Evolutionary conservation across 2,329 filamentous ascomycete species (phyloP).

Genomic region (Neonectria magnoliae): DNA sequence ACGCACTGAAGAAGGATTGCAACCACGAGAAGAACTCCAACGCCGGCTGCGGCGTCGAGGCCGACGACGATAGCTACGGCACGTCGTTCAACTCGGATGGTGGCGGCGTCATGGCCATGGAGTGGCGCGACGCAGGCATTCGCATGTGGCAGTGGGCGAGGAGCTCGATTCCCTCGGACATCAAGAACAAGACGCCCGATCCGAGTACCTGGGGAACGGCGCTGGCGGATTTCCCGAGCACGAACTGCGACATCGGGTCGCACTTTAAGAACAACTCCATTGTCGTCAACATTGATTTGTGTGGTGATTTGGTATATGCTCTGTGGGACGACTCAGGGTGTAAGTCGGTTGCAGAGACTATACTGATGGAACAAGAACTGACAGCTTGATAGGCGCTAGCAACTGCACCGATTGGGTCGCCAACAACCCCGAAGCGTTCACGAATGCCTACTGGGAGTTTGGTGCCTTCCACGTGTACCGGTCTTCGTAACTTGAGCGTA

Average conservation of each 20-base stretch:
- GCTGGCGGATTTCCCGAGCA: conserved; percentile 72
- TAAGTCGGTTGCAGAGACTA: conserved; percentile 34
- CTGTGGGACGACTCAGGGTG: conserved; percentile 59
- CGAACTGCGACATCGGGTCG: conserved; percentile 65
- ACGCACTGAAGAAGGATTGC: conserved; percentile 56
- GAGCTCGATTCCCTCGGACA: conserved; percentile 59
- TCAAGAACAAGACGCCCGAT: conserved; percentile 63
- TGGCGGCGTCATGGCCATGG: conserved; percentile 69
- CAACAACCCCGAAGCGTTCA: conserved; percentile 64
- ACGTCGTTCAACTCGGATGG: conserved; percentile 60
- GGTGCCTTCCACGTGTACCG: conserved; percentile 68
- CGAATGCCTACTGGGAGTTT: conserved; percentile 73
- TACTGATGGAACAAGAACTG: background rate
- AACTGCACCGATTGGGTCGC: conserved; percentile 68
- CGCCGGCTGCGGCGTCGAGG: conserved; percentile 66
- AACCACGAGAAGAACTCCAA: conserved; percentile 62
- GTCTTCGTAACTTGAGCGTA: conserved; percentile 30
- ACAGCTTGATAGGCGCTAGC: conserved; percentile 54
- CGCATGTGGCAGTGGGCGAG: conserved; percentile 70
- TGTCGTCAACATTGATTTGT: conserved; percentile 73
- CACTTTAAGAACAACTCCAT: conserved; percentile 75
- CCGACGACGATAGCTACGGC: conserved; percentile 58
- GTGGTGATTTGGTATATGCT: conserved; percentile 64
- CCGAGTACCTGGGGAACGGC: conserved; percentile 71
- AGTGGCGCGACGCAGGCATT: conserved; percentile 69